Evolutionary conservation across 331 rosid species (phyloP).

Genomic region (Pyrus hybrid): DNA sequence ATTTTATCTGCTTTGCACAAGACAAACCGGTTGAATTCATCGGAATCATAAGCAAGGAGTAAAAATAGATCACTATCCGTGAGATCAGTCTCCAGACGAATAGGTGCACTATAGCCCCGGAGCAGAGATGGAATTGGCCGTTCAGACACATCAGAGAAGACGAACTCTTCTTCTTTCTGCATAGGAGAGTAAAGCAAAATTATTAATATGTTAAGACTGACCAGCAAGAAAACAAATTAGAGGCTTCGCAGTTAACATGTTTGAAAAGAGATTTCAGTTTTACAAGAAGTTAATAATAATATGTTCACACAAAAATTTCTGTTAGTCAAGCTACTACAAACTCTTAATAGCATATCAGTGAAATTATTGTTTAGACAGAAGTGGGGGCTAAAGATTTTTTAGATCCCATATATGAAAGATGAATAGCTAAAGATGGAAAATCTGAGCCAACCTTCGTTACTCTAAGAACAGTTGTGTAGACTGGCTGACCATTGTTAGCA

Average conservation of each 20-base stretch:
- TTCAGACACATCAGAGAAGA: conserved; percentile 65
- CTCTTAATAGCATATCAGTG: neutral
- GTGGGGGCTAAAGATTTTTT: neutral
- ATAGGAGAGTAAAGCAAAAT: neutral
- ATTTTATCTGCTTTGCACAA: conserved; percentile 10
- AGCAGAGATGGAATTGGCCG: conserved; percentile 87
- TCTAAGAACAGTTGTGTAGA: conserved; percentile 67
- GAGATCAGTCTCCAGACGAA: conserved; percentile 88
- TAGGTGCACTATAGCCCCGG: conserved; percentile 91
- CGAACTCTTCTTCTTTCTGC: conserved; percentile 93
- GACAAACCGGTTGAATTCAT: conserved; percentile 90
- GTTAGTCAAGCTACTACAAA: neutral
- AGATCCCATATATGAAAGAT: neutral
- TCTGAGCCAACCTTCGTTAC: conserved; percentile 64
- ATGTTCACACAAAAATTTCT: neutral
- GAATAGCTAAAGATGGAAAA: neutral
- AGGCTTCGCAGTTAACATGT: neutral
- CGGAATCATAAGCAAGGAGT: conserved; percentile 91
- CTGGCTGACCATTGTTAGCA: conserved; percentile 44
- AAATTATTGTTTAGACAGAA: neutral
- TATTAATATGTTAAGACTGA: neutral
- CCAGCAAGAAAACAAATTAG: neutral
- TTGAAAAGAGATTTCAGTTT: neutral
- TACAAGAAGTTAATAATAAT: neutral
- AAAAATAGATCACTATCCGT: conserved; percentile 64